Base-by-base conservation (phyloP, 2,329 filamentous ascomycete genomes). In the Juglanconis juglandina region DNA sequence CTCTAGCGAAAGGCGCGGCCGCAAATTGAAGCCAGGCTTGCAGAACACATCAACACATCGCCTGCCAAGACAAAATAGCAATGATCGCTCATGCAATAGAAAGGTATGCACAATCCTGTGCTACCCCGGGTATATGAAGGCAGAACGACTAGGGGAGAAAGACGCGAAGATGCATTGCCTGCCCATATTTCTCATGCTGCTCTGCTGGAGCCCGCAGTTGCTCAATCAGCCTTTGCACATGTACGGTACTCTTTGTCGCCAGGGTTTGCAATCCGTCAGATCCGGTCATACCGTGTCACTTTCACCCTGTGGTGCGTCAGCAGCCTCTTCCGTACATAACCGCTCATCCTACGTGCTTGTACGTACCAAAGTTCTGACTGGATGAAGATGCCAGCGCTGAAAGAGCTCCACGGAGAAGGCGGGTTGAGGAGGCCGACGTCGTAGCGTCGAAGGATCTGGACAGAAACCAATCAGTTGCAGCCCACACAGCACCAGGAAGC, bases 341-440 rank as follows among this genome's bases (percentile, higher is more conserved):
- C 11, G 46, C 17, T 11, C 24, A 24, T 5, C 24, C 24, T 24
- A 24, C 24, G 2, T 24, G 24, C 24, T n/a, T 48, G 24, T 17
- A 48, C 46, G 32, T 48, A 48, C 24, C 61, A 63, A 14, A 69
- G 63, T n/a, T 64, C 64, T 32, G 67, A 68, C 64, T 70, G 68
- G 60, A 69, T 66, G 50, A 69, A 69, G 55, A 70, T 69, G 46
- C 68, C 68, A n/a, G 68, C 68, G 33, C 60, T 66, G 56, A 63
- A 62, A 24, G 68, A 68, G 33, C 63, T 60, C 68, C 66, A 67
- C 33, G 68, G 68, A 42, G 63, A 56, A 9, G 61, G 49, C 6
- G 67, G 63, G 46, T 70, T 65, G 54, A 66, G 64, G 10, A 70
- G 63, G 5, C 63, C 61, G 32, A 70, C 65, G 56, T 70, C 68